Base-by-base conservation (phyloP, 768 basidiomycete species). In the Pulveroboletus sp. region DNA sequence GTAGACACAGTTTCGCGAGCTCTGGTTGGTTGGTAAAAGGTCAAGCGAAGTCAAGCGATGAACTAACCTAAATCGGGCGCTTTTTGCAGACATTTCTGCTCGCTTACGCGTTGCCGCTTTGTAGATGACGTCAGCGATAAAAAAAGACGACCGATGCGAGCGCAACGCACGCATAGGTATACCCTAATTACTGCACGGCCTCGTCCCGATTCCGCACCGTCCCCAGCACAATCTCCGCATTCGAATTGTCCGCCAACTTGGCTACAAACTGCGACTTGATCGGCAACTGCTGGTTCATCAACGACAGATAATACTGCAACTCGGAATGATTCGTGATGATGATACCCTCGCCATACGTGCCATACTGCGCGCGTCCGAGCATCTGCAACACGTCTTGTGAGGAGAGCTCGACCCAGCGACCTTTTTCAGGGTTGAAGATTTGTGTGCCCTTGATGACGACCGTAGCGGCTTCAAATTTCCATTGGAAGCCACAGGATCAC, bases 371-470 rank as follows among this genome's bases (percentile, higher is more conserved):
- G 58, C 94, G 86, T 40, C 97, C 97, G 3, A 98, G 84, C 97
- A 99, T 98, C 70, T 99, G 97, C 5, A 99, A 73, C 1, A 98
- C 94, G 63, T 98, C 97, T 68, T 98, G 97, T 1, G 87, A 84
- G 1, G 91, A 94, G 6, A 98, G 72, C 66, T 98, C 97, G 5
- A 90, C 87, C 97, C 97, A 99, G 5, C 90, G 84, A 19, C 97
- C 97, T 70, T 98, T 97, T 70, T 97, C 94, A 0, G 97, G 97
- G 67, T 97, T 97, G 71, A 98, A 99, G 52, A 98, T 94, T 70
- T 98, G 94, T 0, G 97, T 98, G n/a, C 97, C 97, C 67, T 98
- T 99, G 77, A 99, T 97, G 72, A 98, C 92, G 70, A 97, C 95
- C 7, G 92, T 88, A 56, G n/a, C n/a, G n/a, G n/a, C n/a, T n/a